Percentiles rank a stretch among this genome's conserved stretches.
phyloP scores from a whole-genome alignment of 2,329 filamentous ascomycete species.

The Dryadomyces sulphureus region DNA sequence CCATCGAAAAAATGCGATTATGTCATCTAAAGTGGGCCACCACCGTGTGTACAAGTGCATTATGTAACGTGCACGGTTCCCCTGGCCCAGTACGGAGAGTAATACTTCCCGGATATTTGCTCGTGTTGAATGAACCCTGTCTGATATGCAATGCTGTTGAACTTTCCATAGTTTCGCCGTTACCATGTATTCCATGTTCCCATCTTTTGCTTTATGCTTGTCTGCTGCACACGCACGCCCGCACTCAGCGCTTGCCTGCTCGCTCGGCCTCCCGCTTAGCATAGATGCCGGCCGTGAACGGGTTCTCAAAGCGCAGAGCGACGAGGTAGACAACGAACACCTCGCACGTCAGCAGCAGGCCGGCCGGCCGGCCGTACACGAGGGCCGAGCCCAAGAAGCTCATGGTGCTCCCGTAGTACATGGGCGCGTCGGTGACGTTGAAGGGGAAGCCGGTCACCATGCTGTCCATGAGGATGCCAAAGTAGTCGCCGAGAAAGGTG shows the following conservation, averaged over 20 bases:
- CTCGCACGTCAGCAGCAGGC: conserved; percentile 58
- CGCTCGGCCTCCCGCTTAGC: conserved; percentile 56
- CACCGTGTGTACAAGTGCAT: no score
- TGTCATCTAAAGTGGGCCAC: no score
- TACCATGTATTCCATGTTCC: no score
- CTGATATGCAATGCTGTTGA: no score
- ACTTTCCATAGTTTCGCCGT: no score
- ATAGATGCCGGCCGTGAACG: conserved; percentile 88
- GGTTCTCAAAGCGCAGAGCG: conserved; percentile 78
- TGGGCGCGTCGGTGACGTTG: conserved; percentile 77
- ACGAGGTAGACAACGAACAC: conserved; percentile 68
- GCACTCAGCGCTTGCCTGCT: conserved; percentile 37
- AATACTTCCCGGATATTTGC: no score
- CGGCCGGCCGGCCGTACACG: conserved; percentile 75
- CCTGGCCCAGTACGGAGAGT: no score
- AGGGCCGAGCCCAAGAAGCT: conserved; percentile 83
- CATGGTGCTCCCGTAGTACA: conserved; percentile 92
- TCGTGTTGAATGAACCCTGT: no score
- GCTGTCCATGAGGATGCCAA: conserved; percentile 91
- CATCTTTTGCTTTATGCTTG: neutral
- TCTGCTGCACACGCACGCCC: conserved; percentile 1
- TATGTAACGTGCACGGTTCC: no score
- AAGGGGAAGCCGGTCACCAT: conserved; percentile 95
- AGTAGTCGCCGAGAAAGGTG: conserved; percentile 96
- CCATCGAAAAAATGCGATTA: no score